phyloP scores from a whole-genome alignment of 192 early-diverging fungal species.

The Mortierella hygrophila region DNA sequence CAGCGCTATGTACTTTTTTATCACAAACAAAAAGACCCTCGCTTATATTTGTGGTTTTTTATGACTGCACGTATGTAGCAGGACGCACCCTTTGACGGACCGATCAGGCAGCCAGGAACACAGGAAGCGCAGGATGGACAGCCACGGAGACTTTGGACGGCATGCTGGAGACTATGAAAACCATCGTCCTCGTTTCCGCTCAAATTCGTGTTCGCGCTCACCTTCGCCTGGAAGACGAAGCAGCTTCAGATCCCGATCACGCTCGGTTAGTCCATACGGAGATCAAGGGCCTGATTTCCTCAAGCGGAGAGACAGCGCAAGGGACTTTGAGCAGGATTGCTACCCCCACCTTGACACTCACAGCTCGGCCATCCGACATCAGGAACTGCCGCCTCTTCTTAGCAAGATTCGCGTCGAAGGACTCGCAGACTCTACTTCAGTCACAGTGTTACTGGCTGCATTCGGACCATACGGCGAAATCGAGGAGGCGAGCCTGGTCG shows the following conservation, averaged over 20 bases:
- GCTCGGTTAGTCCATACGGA: constrained; percentile 1
- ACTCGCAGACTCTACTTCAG: neutral
- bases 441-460: neutral
- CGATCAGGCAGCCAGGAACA: constrained; percentile 20
- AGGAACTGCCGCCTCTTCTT: neutral
- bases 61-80: neutral
- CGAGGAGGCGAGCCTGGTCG: constrained; percentile 57
- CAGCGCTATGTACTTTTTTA: too few relatives aligned
- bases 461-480: constrained; percentile 59
- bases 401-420: neutral
- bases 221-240: constrained; percentile 18
- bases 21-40: neutral
- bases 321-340: neutral
- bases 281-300: neutral
- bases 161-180: constrained; percentile 22
- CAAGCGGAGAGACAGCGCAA: constrained; percentile 10
- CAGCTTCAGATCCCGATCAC: neutral
- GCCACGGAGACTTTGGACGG: constrained; percentile 7
- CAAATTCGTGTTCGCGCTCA: constrained; percentile 36
- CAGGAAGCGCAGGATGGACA: constrained; percentile 34
- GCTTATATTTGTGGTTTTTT: neutral
- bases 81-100: neutral
- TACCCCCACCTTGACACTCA: neutral
- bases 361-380: neutral
- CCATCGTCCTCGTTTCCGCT: constrained; percentile 9